Percentiles rank a stretch among this genome's conserved stretches.
These are phyloP conservation scores for Vigna nakashimae DNA, from an alignment of 306 rosid genomes.

Conservation along the genomic window DNA sequence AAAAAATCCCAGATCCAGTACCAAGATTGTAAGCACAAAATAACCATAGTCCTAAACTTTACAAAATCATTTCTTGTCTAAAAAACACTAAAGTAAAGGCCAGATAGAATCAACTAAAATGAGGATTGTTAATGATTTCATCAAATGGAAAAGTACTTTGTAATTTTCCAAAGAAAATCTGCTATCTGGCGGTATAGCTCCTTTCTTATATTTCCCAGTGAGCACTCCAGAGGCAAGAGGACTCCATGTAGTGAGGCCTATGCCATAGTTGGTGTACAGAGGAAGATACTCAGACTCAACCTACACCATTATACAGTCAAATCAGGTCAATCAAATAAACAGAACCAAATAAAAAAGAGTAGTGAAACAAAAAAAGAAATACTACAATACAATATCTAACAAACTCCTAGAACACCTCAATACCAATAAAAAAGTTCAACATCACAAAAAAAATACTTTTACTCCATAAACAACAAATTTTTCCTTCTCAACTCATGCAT, in stretches of 20 bases:
- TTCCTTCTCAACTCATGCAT: too few species aligned
- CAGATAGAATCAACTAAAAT: neutral
- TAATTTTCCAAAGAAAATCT: conserved; percentile 93
- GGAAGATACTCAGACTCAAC: conserved; percentile 93
- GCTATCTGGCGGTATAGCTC: conserved; percentile 82
- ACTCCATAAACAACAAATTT: too few species aligned
- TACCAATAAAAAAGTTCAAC: neutral
- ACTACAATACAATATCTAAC: neutral
- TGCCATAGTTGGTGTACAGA: conserved; percentile 72
- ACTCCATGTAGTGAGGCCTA: conserved; percentile 97
- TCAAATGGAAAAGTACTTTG: conserved; percentile 58
- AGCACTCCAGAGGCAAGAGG: conserved; percentile 98
- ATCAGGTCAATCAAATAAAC: conserved; percentile 1
- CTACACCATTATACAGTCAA: conserved; percentile 46
- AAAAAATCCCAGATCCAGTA: neutral
- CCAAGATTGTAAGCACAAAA: neutral
- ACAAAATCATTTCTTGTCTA: neutral
- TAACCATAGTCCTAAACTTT: neutral
- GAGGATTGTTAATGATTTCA: neutral
- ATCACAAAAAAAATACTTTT: too few species aligned
- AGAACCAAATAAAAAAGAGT: neutral
- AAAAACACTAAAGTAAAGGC: neutral
- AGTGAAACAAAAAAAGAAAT: neutral
- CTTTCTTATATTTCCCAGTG: conserved; percentile 94
- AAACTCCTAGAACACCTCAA: neutral